phyloP scores from a whole-genome alignment of 2,329 filamentous ascomycete genomes.

The Triangularia setosa region DNA sequence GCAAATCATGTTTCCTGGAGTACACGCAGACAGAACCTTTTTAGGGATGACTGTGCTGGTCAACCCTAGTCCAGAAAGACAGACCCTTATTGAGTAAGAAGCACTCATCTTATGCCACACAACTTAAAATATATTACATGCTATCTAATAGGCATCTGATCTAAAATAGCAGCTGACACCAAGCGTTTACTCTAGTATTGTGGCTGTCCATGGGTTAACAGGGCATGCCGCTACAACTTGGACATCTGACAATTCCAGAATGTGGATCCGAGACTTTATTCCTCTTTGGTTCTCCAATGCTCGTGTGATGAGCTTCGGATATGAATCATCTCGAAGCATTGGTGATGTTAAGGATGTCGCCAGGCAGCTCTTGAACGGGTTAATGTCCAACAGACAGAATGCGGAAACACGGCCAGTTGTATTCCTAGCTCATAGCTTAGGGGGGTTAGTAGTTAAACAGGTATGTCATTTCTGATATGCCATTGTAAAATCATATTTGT shows the following conservation, averaged over 20 bases:
- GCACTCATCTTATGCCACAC: too few relatives aligned
- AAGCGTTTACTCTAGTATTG: too few relatives aligned
- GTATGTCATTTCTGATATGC: too few relatives aligned
- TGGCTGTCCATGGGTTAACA: too few relatives aligned
- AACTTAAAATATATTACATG: too few relatives aligned
- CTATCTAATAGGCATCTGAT: too few relatives aligned
- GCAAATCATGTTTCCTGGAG: not conserved
- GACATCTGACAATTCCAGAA: too few relatives aligned
- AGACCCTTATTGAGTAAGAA: too few relatives aligned
- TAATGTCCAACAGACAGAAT: too few relatives aligned
- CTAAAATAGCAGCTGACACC: too few relatives aligned
- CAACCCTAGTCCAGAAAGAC: not conserved
- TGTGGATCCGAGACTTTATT: not conserved
- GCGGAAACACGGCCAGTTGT: not conserved
- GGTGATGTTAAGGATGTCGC: not conserved
- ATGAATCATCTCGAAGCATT: not conserved
- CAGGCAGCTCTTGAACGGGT: not conserved
- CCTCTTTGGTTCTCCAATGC: not conserved
- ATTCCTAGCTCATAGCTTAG: not conserved
- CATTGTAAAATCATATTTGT: too few relatives aligned
- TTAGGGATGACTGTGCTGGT: not conserved
- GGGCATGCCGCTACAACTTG: too few relatives aligned
- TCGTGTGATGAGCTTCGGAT: not conserved
- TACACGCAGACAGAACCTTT: not conserved
- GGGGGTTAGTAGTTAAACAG: not conserved